Evolutionary conservation across 2,329 filamentous ascomycete species (phyloP).

Genomic region (Scedosporium dehoogii): DNA sequence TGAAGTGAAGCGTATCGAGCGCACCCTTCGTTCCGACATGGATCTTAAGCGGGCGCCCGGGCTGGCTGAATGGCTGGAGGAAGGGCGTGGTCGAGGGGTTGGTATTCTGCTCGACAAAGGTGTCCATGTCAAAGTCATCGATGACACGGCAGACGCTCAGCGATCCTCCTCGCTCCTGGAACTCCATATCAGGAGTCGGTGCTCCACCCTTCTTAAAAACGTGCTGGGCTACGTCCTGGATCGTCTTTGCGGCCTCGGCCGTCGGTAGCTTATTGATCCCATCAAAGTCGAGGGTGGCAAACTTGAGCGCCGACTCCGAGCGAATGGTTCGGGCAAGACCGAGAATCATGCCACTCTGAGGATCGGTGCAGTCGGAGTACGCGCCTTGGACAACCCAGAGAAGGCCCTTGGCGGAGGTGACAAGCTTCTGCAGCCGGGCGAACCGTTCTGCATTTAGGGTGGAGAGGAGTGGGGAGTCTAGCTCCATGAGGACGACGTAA

Average conservation of each 20-base stretch:
- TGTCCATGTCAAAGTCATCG: slow-evolving; percentile 29
- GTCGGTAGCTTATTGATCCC: slow-evolving; percentile 8
- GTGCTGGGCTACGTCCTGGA: not conserved
- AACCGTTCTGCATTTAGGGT: slow-evolving; percentile 28
- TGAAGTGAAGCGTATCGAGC: slow-evolving; percentile 16
- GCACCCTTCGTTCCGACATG: slow-evolving; percentile 14
- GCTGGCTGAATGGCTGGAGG: slow-evolving; percentile 7
- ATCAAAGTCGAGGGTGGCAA: slow-evolving; percentile 35
- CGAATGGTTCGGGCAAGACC: slow-evolving; percentile 35
- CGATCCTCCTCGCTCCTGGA: slow-evolving; percentile 25
- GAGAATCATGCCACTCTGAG: slow-evolving; percentile 31
- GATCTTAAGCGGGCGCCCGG: slow-evolving; percentile 13
- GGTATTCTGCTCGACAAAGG: slow-evolving; percentile 31
- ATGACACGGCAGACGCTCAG: slow-evolving; percentile 29
- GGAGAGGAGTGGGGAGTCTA: slow-evolving; percentile 32
- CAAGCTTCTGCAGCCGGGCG: slow-evolving; percentile 21
- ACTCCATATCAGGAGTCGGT: slow-evolving; percentile 28
- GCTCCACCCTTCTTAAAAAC: slow-evolving; percentile 22
- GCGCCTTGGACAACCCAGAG: slow-evolving; percentile 31
- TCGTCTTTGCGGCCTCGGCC: not conserved
- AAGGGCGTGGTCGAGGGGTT: not conserved
- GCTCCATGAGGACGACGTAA: slow-evolving; percentile 31
- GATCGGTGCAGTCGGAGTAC: slow-evolving; percentile 23
- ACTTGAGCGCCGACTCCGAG: slow-evolving; percentile 32
- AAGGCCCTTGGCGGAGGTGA: slow-evolving; percentile 22